Evolutionary conservation across 495 filamentous ascomycete species (phyloP).

Genomic region (Letharia lupina): DNA sequence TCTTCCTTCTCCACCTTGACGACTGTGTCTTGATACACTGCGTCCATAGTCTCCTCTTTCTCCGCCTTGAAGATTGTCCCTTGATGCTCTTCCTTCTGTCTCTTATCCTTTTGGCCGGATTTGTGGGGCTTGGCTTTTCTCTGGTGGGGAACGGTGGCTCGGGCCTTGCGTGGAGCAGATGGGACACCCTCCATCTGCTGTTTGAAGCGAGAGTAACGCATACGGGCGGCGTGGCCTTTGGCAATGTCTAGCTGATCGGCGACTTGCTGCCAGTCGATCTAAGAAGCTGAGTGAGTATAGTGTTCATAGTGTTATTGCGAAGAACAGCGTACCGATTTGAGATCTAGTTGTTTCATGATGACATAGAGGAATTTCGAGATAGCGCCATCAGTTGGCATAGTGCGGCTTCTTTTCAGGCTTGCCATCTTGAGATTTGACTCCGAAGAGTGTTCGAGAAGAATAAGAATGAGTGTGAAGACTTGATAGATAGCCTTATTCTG

Average conservation of each 20-base stretch:
- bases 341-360: slow-evolving; percentile 65
- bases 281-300: background rate
- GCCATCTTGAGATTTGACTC: slow-evolving; percentile 20
- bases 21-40: background rate
- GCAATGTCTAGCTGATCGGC: slow-evolving; percentile 55
- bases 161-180: slow-evolving; percentile 25
- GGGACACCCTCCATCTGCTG: slow-evolving; percentile 48
- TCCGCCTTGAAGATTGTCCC: background rate
- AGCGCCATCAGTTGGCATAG: slow-evolving; percentile 41
- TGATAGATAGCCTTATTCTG: background rate
- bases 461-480: background rate
- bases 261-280: slow-evolving; percentile 71
- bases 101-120: slow-evolving; percentile 16
- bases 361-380: slow-evolving; percentile 59
- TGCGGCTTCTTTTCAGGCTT: slow-evolving; percentile 34
- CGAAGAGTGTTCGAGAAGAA: background rate
- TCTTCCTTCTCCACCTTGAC: too few species aligned
- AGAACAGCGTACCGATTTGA: slow-evolving; percentile 45
- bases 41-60: background rate
- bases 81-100: slow-evolving; percentile 8
- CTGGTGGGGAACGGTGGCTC: slow-evolving; percentile 10
- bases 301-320: too few species aligned
- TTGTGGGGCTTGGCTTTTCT: slow-evolving; percentile 22
- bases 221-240: slow-evolving; percentile 73
- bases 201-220: slow-evolving; percentile 67